These are phyloP conservation scores for Cardamine occulta DNA, from an alignment of 345 rosid species.

Conservation along the genomic window DNA sequence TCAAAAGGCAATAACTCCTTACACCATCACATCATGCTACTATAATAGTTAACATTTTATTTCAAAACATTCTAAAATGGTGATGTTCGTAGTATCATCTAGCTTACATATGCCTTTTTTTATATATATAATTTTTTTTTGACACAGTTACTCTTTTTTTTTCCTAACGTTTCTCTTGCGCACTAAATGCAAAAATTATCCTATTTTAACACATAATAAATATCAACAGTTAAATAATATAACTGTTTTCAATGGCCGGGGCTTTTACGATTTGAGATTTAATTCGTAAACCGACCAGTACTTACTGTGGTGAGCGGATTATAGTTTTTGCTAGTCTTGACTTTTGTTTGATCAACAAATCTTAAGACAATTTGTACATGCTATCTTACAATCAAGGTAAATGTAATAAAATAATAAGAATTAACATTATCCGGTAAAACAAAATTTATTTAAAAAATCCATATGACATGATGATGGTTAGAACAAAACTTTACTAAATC, in stretches of 20 bases:
- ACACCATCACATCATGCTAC: not conserved
- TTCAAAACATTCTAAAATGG: not conserved
- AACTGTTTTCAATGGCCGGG: not conserved
- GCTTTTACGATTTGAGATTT: not conserved
- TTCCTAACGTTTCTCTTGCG: not conserved
- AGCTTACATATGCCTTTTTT: not conserved
- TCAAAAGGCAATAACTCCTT: not conserved
- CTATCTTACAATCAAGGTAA: too few species aligned
- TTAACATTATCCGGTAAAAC: not conserved
- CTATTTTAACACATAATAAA: too few species aligned
- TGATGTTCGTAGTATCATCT: not conserved
- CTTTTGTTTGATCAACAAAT: too few species aligned
- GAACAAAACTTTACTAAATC: slow-evolving; percentile 55
- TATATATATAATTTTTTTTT: too few species aligned
- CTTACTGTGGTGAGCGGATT: not conserved
- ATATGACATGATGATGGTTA: slow-evolving; percentile 34
- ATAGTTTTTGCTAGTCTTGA: too few species aligned
- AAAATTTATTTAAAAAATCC: slow-evolving; percentile 37
- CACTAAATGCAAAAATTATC: not conserved
- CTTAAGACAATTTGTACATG: too few species aligned
- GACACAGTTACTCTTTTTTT: not conserved
- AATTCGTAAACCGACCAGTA: not conserved
- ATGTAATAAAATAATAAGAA: not conserved
- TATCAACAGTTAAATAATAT: too few species aligned
- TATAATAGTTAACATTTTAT: not conserved